Evolutionary conservation across 805 yeast species (phyloP).

Genomic region (Lipomyces anomalus): DNA sequence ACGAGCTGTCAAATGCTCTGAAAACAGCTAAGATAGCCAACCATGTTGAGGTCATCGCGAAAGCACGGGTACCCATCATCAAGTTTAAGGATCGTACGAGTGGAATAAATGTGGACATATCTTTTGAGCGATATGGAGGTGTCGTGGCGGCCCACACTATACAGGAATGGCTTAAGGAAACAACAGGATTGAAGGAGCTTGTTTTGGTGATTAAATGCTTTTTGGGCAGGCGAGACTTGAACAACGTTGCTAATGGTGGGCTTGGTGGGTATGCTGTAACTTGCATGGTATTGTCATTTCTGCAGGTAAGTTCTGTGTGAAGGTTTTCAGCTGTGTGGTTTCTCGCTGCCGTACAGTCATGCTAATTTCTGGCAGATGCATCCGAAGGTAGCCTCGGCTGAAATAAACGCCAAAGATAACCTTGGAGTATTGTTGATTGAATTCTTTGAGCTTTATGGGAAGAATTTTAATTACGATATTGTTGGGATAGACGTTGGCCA

Average conservation of each 20-base stretch:
- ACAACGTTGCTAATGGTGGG: slow-evolving; percentile 89
- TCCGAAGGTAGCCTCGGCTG: slow-evolving; percentile 64
- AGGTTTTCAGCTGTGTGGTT: neutral
- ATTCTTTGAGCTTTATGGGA: slow-evolving; percentile 87
- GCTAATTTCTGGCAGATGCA: slow-evolving; percentile 44
- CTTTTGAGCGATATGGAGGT: slow-evolving; percentile 81
- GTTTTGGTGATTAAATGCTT: slow-evolving; percentile 82
- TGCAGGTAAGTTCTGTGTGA: slow-evolving; percentile 35
- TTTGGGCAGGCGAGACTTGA: slow-evolving; percentile 65
- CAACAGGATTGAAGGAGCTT: slow-evolving; percentile 77
- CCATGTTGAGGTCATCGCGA: slow-evolving; percentile 76
- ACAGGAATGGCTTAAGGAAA: slow-evolving; percentile 61
- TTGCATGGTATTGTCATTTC: slow-evolving; percentile 73
- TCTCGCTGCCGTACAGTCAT: no score
- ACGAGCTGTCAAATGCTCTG: slow-evolving; percentile 65
- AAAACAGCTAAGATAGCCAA: slow-evolving; percentile 57
- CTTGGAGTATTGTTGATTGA: slow-evolving; percentile 83
- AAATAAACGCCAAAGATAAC: slow-evolving; percentile 64
- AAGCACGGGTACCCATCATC: slow-evolving; percentile 90
- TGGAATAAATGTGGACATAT: slow-evolving; percentile 75
- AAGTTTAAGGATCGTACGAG: slow-evolving; percentile 74
- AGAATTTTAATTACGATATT: slow-evolving; percentile 77
- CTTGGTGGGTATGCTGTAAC: slow-evolving; percentile 92
- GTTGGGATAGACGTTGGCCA: slow-evolving; percentile 59
- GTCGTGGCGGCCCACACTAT: slow-evolving; percentile 75